phyloP scores from a whole-genome alignment of 1,284 basidiomycete species.

The Porogramme epimiltina region DNA sequence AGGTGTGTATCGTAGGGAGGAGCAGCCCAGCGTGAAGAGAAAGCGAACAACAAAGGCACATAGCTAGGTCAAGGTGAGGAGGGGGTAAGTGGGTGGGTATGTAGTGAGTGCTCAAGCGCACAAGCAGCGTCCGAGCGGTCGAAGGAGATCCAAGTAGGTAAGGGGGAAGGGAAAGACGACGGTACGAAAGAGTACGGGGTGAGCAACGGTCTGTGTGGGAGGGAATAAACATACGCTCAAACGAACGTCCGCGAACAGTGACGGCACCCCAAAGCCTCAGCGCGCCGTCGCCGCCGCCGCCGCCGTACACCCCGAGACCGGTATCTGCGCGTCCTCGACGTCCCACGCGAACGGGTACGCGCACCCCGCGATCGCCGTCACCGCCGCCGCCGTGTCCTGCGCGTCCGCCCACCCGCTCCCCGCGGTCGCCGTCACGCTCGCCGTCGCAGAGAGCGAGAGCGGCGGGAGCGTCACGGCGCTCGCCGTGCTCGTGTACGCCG shows the following conservation, averaged over 20 bases:
- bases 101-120: not conserved
- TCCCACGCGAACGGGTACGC: conserved; percentile 60
- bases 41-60: too few relatives aligned
- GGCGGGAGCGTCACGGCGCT: conserved; percentile 65
- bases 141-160: too few relatives aligned
- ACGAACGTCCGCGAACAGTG: too few relatives aligned
- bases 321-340: conserved; percentile 23
- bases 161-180: not conserved
- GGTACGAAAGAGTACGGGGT: not conserved
- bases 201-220: too few relatives aligned
- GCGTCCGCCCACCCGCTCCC: conserved; percentile 78
- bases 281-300: not conserved
- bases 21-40: not conserved
- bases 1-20: not conserved
- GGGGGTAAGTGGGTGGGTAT: not conserved
- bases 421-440: conserved; percentile 38
- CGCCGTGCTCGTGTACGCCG: conserved; percentile 75
- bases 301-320: conserved; percentile 21
- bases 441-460: conserved; percentile 32
- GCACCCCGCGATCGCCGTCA: conserved; percentile 64
- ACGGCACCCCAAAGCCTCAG: not conserved
- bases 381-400: conserved; percentile 53
- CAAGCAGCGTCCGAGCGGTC: not conserved
- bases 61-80: not conserved
- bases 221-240: too few relatives aligned